Percentiles rank a stretch among this genome's conserved stretches.
phyloP scores from a whole-genome alignment of 208 protist genomes.

The Trypanosoma lewisi region DNA sequence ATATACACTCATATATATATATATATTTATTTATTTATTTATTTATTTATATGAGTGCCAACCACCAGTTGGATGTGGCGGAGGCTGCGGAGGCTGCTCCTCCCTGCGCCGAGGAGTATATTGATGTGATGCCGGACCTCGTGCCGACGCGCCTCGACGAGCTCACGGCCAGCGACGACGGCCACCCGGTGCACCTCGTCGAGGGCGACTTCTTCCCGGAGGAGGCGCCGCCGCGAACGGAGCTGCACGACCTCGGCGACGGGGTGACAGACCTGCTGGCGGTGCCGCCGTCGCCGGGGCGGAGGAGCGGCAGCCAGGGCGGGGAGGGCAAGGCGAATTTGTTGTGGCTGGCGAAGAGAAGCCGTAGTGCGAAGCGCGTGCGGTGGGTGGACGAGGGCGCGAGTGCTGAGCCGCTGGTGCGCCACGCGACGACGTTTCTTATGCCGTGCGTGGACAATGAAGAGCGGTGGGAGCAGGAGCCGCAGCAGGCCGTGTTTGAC shows the following conservation, averaged over 20 bases:
- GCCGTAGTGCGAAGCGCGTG: conserved; percentile 31
- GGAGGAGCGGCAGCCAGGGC: neutral
- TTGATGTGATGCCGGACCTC: no score
- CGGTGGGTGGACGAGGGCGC: conserved; percentile 54
- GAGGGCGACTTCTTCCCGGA: conserved; percentile 71
- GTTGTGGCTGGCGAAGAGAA: neutral
- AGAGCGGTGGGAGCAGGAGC: conserved; percentile 8
- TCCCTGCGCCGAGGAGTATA: no score
- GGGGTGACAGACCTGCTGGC: no score
- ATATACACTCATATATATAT: no score
- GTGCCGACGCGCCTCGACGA: conserved; percentile 38
- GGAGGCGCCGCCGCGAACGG: conserved; percentile 23
- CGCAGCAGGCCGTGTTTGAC: neutral
- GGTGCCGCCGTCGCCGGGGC: no score
- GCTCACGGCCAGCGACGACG: conserved; percentile 19
- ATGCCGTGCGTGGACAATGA: conserved; percentile 36
- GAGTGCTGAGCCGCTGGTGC: conserved; percentile 30
- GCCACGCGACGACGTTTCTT: conserved; percentile 60
- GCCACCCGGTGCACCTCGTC: conserved; percentile 48
- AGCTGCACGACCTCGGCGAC: conserved; percentile 1
- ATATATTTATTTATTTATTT: no score
- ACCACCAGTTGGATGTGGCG: no score
- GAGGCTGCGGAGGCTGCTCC: no score
- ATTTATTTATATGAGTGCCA: no score
- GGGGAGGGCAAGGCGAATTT: neutral